These are phyloP conservation scores for Lasiosphaeria hispida DNA, from an alignment of 495 filamentous ascomycete genomes.

Conservation along the genomic window DNA sequence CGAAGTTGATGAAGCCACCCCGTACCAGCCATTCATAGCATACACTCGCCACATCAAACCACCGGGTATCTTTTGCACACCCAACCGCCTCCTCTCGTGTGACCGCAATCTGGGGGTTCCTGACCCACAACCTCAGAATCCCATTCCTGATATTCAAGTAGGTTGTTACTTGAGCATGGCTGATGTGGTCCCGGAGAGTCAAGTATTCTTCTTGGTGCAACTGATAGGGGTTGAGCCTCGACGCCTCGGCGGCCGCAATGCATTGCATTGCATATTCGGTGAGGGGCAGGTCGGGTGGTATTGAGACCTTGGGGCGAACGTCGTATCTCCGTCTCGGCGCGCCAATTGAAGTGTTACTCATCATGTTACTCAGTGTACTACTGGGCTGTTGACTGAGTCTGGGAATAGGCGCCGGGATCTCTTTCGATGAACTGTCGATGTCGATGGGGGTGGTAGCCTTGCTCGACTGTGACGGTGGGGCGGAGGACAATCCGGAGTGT, in stretches of 20 bases:
- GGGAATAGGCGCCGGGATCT: slow-evolving; percentile 14
- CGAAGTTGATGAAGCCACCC: slow-evolving; percentile 95
- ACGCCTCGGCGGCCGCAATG: slow-evolving; percentile 82
- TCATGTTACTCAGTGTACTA: not conserved
- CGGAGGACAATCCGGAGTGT: slow-evolving; percentile 45
- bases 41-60: slow-evolving; percentile 83
- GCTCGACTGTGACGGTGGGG: slow-evolving; percentile 48
- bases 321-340: slow-evolving; percentile 45
- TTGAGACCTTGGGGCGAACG: slow-evolving; percentile 71
- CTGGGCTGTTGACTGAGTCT: slow-evolving; percentile 5
- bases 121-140: slow-evolving; percentile 85
- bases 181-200: slow-evolving; percentile 76
- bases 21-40: slow-evolving; percentile 91
- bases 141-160: slow-evolving; percentile 97
- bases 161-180: slow-evolving; percentile 84
- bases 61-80: slow-evolving; percentile 86
- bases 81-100: slow-evolving; percentile 86
- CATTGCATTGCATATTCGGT: slow-evolving; percentile 83
- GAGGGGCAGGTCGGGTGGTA: slow-evolving; percentile 69
- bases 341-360: too few relatives aligned
- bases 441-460: slow-evolving; percentile 57
- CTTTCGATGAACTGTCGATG: slow-evolving; percentile 36
- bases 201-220: slow-evolving; percentile 83
- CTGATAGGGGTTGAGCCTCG: slow-evolving; percentile 83
- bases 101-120: slow-evolving; percentile 85